Evolutionary conservation across 768 basidiomycete species (phyloP), one percentile per base, ranked within the genome.

Genomic region (Boletus pseudopeckii): DNA sequence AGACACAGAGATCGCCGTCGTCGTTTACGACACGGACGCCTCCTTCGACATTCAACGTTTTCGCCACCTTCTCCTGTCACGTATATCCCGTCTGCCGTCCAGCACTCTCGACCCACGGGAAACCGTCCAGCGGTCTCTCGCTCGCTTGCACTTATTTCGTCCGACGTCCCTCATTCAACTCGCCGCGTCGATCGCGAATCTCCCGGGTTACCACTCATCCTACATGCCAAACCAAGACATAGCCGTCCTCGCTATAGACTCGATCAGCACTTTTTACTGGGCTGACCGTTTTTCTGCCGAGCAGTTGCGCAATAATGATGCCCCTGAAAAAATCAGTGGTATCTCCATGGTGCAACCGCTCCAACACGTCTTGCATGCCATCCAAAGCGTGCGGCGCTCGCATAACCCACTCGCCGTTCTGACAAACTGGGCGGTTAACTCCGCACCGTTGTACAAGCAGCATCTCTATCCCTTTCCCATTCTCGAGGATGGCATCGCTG

Each of bases 221-320:
- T 69, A 74, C 48, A 75, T 85, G 54, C 74, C 78, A 32, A 68
- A 80, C 40, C 68, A 73, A 32, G 83, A 84, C 55, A 76, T 92
- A 11, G 84, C 83, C 7, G 60, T 90, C 50, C 69, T 94, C 36
- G 82, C 81, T 10, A 73, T 93, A 43, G 91, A 94, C 69, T 90
- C 90, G 14, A 68, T 90, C 53, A 85, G 85, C 65, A 67, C 88
- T 0, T 90, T 86, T 63, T 81, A 89, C 69, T 93, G 92, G 91
- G 56, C 77, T 3, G 90, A 93, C 65, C 81, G 86, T 39, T 85
- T 83, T 64, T 72, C 74, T 37, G 70, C 72, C 30, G 89, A 91
- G 67, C 82, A 82, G 58, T 56, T 74, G 48, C 77, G 72, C 36
- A 56, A 61, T 17, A 52, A 58, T 37, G 50, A 58, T 37, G 50